Evolutionary conservation across 192 early-diverging fungal species (phyloP), one percentile per base, ranked within the genome.

Genomic region (Backusella tuberculispora): DNA sequence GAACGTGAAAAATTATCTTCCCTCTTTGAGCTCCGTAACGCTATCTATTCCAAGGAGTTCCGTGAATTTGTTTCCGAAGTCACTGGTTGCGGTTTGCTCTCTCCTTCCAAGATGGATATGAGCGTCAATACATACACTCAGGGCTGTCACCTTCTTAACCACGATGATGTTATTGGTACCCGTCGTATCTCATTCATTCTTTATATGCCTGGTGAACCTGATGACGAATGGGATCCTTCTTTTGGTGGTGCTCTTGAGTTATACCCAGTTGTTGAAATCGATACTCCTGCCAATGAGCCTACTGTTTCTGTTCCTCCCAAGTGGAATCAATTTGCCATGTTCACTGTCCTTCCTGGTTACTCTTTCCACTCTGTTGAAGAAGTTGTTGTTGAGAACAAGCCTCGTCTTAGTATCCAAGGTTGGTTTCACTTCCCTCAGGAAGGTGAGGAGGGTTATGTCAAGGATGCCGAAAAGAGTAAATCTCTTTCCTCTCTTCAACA

Each of bases 131-230:
- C 82, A 38, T 94, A 92, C 81, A 81, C 78, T 65, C 72, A 84
- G 34, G 90, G 92, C 26, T 92, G 92, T 81, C 92, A 94, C 66
- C 79, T 95, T 43, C 73, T 95, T 24, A 85, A 87, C 60, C 93
- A 95, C 72, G 93, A 95, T 85, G 93, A 95, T 76, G 91, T 92
- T 1, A 95, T 95, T 77, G 91, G 91, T 1, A 88, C 91, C 44
- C 85, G 93, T 3, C 79, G 87, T 7, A 90, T 95, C 12, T 91
- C 90, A 12, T 95, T 87, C 76, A 95, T 95, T 43, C 82, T 95
- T 24, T 95, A 95, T 73, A 71, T 95, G 80, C 84, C 91, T 0
- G 53, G 53, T 60, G 91, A 92, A 43, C 88, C 88, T 1, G 81
- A 85, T 13, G 82, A 87, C 4, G 69, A 70, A 12, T 93, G 92